Conservation (phyloP, 805 yeast genomes). For the Metschnikowia lachancei region DNA sequence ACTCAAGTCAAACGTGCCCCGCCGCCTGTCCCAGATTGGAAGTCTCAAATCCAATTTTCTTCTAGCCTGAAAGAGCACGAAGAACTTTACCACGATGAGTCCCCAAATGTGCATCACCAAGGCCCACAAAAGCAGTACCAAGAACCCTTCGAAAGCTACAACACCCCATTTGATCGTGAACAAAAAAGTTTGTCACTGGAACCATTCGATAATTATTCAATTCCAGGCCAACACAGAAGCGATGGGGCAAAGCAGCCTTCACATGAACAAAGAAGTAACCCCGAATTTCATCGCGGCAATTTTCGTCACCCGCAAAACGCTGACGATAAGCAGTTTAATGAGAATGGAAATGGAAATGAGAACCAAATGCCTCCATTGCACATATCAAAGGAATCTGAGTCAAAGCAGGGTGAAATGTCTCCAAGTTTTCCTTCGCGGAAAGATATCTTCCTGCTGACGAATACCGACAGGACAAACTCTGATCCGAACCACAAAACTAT, state of each 20-base stretch:
- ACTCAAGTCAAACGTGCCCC: neutral
- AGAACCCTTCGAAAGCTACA: conserved; percentile 30
- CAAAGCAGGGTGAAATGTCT: neutral
- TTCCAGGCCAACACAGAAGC: conserved; percentile 16
- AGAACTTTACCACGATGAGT: neutral
- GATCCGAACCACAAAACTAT: no score
- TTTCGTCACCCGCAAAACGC: neutral
- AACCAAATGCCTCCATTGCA: neutral
- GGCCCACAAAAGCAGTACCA: conserved; percentile 9
- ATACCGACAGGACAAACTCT: no score
- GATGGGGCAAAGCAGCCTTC: neutral
- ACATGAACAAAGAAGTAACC: neutral
- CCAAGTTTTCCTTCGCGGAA: neutral
- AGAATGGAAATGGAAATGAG: neutral
- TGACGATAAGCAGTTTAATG: neutral
- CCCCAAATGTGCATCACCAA: neutral
- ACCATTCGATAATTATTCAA: conserved; percentile 28
- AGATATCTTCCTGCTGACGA: neutral
- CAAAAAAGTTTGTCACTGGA: conserved; percentile 17
- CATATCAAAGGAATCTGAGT: neutral
- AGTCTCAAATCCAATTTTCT: neutral
- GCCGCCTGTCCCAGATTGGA: neutral
- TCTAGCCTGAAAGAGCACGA: neutral
- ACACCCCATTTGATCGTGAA: conserved; percentile 20
- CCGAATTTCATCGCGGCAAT: neutral